phyloP scores from a whole-genome alignment of 257 asterid genomes.

The Eucommia ulmoides region DNA sequence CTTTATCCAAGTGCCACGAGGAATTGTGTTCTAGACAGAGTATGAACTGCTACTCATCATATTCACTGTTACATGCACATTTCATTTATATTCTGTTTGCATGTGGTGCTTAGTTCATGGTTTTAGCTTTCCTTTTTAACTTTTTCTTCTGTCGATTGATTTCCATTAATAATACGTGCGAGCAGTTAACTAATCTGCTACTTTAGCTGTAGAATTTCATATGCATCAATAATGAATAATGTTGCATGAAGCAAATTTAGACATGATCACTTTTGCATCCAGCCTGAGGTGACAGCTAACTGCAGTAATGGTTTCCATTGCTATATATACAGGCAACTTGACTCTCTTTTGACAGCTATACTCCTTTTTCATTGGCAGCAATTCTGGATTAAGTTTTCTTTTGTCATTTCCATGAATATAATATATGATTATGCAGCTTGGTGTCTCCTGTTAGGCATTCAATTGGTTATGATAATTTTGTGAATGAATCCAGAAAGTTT shows the following conservation, averaged over 20 bases:
- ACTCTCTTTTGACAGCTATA: not conserved
- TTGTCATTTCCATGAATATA: not conserved
- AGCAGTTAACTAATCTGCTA: not conserved
- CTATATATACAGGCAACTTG: not conserved
- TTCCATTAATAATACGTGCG: too few relatives aligned
- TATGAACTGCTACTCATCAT: constrained; percentile 22
- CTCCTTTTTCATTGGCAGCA: not conserved
- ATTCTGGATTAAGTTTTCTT: not conserved
- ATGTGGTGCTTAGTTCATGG: too few relatives aligned
- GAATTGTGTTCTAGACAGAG: constrained; percentile 79
- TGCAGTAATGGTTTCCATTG: not conserved
- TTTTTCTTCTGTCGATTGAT: too few relatives aligned
- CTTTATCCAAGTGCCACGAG: constrained; percentile 90
- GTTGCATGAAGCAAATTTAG: not conserved
- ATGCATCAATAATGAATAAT: not conserved
- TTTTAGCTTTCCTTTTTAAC: too few relatives aligned
- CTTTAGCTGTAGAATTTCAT: not conserved
- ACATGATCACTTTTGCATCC: not conserved
- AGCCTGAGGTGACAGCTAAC: not conserved
- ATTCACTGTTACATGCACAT: not conserved
- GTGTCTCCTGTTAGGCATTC: not conserved
- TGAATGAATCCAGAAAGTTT: constrained; percentile 7
- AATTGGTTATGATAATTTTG: not conserved
- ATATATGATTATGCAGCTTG: not conserved
- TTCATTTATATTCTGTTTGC: too few relatives aligned